phyloP scores from a whole-genome alignment of 768 basidiomycete species.

The Floccularia luteovirens region DNA sequence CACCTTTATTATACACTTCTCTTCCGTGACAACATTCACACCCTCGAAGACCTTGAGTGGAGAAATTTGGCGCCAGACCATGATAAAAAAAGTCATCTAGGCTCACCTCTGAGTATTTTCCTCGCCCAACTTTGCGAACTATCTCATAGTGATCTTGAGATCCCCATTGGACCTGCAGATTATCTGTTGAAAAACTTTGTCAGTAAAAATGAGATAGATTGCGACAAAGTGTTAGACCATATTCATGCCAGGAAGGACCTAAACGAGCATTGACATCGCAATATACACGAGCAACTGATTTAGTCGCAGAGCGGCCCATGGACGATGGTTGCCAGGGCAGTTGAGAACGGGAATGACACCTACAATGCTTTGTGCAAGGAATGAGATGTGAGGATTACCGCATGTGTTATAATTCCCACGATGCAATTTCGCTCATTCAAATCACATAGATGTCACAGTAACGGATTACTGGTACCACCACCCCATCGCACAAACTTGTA shows the following conservation, averaged over 20 bases:
- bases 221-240: slow-evolving; percentile 48
- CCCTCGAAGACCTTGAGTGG: slow-evolving; percentile 79
- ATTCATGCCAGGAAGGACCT: slow-evolving; percentile 93
- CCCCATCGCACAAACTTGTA: no score
- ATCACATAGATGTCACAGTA: no score
- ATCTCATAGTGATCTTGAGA: slow-evolving; percentile 97
- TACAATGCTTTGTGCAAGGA: slow-evolving; percentile 4
- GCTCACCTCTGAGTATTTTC: slow-evolving; percentile 89
- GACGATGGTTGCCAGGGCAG: slow-evolving; percentile 8
- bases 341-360: neutral
- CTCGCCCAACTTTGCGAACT: slow-evolving; percentile 90
- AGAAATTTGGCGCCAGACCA: slow-evolving; percentile 8
- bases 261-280: slow-evolving; percentile 81
- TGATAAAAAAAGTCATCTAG: slow-evolving; percentile 3
- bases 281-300: slow-evolving; percentile 84
- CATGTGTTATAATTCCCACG: slow-evolving; percentile 17
- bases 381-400: neutral
- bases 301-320: slow-evolving; percentile 68
- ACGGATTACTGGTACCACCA: no score
- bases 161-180: slow-evolving; percentile 96
- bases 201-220: slow-evolving; percentile 12
- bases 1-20: slow-evolving; percentile 98
- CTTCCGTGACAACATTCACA: slow-evolving; percentile 82
- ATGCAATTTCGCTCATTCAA: no score
- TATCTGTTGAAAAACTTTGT: slow-evolving; percentile 47